Conservation (phyloP, 805 yeast species). For the Pichia cephalocereana region DNA sequence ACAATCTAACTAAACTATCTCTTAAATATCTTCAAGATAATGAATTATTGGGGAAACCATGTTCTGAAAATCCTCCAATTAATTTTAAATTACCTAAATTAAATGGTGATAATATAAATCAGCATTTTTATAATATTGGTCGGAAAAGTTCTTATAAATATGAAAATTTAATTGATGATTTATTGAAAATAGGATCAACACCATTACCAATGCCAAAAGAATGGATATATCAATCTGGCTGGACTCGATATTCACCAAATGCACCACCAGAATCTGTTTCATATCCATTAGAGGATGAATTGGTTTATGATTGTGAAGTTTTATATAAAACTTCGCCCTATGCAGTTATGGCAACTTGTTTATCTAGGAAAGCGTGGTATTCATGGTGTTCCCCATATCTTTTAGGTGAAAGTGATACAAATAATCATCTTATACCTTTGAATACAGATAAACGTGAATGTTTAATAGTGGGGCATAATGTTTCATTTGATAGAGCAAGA, state of each 20-base stretch:
- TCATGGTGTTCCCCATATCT: constrained; percentile 90
- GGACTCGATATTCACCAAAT: constrained; percentile 65
- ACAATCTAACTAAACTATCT: constrained; percentile 43
- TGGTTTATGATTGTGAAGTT: constrained; percentile 88
- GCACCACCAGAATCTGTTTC: constrained; percentile 46
- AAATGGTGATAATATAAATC: constrained; percentile 68
- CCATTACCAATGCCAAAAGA: constrained; percentile 32
- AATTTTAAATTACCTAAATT: constrained; percentile 54
- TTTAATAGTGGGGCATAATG: constrained; percentile 81
- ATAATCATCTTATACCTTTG: constrained; percentile 61
- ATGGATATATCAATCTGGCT: constrained; percentile 64
- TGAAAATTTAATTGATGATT: constrained; percentile 36
- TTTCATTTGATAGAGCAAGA: constrained; percentile 84
- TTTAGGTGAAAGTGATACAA: constrained; percentile 40
- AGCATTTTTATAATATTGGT: constrained; percentile 77
- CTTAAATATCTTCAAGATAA: constrained; percentile 44
- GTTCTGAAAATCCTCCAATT: constrained; percentile 54
- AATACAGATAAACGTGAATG: constrained; percentile 33
- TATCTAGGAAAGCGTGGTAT: constrained; percentile 75
- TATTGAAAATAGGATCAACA: constrained; percentile 29
- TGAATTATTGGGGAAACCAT: constrained; percentile 66
- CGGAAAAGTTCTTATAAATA: constrained; percentile 50
- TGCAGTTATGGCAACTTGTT: constrained; percentile 77
- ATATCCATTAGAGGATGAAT: constrained; percentile 59
- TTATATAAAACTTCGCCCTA: constrained; percentile 65